Base-by-base conservation (phyloP, 129 eudicot species). In the Solidago caesia region DNA sequence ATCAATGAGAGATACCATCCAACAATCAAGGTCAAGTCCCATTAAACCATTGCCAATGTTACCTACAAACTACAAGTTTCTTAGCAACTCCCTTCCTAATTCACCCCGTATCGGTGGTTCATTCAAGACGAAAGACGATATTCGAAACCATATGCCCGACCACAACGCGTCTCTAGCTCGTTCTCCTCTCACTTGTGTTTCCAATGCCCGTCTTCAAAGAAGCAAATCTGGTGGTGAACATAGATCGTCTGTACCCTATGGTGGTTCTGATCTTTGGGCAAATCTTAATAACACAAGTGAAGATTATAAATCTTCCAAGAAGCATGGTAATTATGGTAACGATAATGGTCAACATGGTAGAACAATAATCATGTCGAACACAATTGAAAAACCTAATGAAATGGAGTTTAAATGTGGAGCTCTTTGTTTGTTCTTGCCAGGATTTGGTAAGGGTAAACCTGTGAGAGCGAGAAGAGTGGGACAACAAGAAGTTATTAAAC, bases 201-300 rank as follows among this genome's bases (percentile, higher is more conserved):
- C 68, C 3, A 87, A 92, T 29, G 80, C 5, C 8, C 86, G 77
- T 72, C 63, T 88, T 63, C 83, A 72, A 62, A 76, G 87, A 80
- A 89, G 98, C 80, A 89, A 86, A 84, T 92, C 98, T 4, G 79
- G 87, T 45, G 89, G 95, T 1, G 89, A 92, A 62, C 79, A 86
- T 4, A 67, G 95, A 74, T 64, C 84, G 0, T 83, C 80, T 33
- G 81, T 70, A 10, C 90, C 83, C 1, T 78, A 83, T 8, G 82
- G 83, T 42, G 90, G 86, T 48, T 59, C 84, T 15, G 96, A 92
- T 75, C 82, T 88, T 41, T 87, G 88, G 85, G 77, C 80, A 64
- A 64, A 77, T 61, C 73, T 62, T 57, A 72, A 72, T 27, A 60
- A 60, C 62, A 70, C 65, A n/a, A 27, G 7, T 68, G 10, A 64